A percentile compares a stretch with the other conserved stretches of the same genome.
Conservation (phyloP, 2,329 filamentous ascomycete species). For the Fonsecaea erecta region DNA sequence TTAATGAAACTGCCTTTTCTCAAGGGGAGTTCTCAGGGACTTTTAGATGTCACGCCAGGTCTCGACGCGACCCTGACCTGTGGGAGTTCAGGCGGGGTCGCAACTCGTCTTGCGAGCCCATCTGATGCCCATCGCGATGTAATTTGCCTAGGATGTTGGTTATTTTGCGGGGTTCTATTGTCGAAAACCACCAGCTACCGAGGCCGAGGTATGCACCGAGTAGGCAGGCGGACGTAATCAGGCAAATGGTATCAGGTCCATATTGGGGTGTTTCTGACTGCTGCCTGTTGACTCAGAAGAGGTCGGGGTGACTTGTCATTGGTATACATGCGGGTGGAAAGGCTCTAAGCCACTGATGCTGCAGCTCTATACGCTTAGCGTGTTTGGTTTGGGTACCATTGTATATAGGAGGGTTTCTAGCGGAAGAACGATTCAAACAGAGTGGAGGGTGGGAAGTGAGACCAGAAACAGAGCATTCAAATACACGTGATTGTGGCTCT, state of each 20-base stretch:
- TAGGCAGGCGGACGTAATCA: neutral
- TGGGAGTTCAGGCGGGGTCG: neutral
- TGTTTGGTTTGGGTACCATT: neutral
- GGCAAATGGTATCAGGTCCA: neutral
- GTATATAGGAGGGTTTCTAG: neutral
- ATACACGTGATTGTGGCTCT: neutral
- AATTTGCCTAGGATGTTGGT: neutral
- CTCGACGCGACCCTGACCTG: neutral
- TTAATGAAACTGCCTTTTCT: neutral
- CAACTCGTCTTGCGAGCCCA: neutral
- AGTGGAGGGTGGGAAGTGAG: neutral
- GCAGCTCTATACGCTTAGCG: neutral
- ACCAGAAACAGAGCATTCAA: neutral
- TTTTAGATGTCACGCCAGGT: neutral
- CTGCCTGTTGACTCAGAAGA: neutral
- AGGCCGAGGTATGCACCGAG: neutral
- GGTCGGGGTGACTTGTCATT: neutral
- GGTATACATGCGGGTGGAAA: neutral
- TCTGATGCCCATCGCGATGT: neutral
- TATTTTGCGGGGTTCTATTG: neutral
- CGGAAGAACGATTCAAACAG: neutral
- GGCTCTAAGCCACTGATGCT: neutral
- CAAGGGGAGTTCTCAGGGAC: neutral
- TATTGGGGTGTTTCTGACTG: neutral
- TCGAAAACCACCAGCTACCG: neutral